phyloP scores from a whole-genome alignment of 2,329 filamentous ascomycete genomes.

The Rhytidhysteron rufulum region DNA sequence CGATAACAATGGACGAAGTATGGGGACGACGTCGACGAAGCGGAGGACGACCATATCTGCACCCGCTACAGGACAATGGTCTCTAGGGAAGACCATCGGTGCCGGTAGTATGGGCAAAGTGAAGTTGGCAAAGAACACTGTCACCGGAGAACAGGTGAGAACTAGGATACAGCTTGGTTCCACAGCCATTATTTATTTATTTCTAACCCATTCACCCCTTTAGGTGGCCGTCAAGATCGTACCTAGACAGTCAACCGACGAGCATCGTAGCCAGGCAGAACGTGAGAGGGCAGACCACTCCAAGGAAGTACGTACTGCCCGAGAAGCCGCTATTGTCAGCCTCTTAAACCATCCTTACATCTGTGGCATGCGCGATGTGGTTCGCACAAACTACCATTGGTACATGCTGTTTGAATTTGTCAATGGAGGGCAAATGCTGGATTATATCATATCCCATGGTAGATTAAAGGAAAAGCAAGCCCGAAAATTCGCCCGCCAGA shows the following conservation, averaged over 20 bases:
- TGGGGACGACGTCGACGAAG: constrained; percentile 21
- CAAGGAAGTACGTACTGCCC: constrained; percentile 90
- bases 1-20: constrained; percentile 23
- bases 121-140: constrained; percentile 86
- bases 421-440: constrained; percentile 97
- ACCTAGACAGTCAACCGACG: constrained; percentile 82
- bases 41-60: constrained; percentile 81
- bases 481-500: constrained; percentile 94
- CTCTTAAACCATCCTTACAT: constrained; percentile 93
- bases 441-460: constrained; percentile 98
- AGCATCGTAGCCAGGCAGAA: constrained; percentile 67
- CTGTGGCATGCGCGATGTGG: constrained; percentile 90
- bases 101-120: constrained; percentile 99
- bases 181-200: too few relatives aligned
- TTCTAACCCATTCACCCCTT: too few relatives aligned
- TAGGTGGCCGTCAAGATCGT: constrained; percentile 72
- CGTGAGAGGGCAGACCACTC: constrained; percentile 91
- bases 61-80: constrained; percentile 80
- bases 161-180: too few relatives aligned
- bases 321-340: constrained; percentile 94
- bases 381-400: constrained; percentile 97
- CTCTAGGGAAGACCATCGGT: constrained; percentile 92
- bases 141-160: constrained; percentile 82
- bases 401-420: constrained; percentile 99
- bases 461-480: constrained; percentile 98